Base-by-base conservation (phyloP, 2,329 filamentous ascomycete species). In the Botrytis byssoidea region DNA sequence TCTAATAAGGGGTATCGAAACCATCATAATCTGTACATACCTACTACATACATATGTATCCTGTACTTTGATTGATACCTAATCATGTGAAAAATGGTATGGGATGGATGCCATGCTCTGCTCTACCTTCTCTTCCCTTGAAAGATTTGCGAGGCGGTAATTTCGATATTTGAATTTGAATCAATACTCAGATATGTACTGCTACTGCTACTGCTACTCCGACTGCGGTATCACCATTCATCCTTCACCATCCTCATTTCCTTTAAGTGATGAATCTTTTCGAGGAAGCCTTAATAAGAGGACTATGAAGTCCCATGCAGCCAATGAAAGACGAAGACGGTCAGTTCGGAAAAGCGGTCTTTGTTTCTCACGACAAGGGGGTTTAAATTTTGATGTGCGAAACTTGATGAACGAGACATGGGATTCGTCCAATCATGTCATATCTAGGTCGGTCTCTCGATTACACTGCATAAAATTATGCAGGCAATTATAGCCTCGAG, bases 141-240 rank as follows among this genome's bases (percentile, higher is more conserved):
- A 61, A 35, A 37, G 22, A 25, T 37, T 14, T 61, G 59, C 32
- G 32, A 5, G 32, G 32, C 59, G 6, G 32, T 37, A 61, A 61
- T 25, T 37, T 61, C 32, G 59, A 61, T 37, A 61, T n/a, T 61
- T 37, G 35, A 37, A 61, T 61, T 61, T 61, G 59, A 61, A 61
- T 61, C 32, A 61, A 61, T 61, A 37, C 32, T 25, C 12, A 35
- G 32, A 37, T 37, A 16, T 55, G 48, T 55, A n/a, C 48, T 55
- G 46, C 46, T 12, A 51, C 22, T 25, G 22, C 46, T 4, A 51
- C 22, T 25, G 22, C 46, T 22, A 48, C 46, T 48, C 8, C 46
- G 2, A 60, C 32, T 37, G 57, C 25, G 14, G 51, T 55, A 55
- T 55, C 51, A 55, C 59, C 35, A 37, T 16, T 37, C 59, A 61